Evolutionary conservation across 106 monocot genomes (phyloP), one percentile per base, ranked within the genome.

Genomic region (Apostasia shenzhenica): DNA sequence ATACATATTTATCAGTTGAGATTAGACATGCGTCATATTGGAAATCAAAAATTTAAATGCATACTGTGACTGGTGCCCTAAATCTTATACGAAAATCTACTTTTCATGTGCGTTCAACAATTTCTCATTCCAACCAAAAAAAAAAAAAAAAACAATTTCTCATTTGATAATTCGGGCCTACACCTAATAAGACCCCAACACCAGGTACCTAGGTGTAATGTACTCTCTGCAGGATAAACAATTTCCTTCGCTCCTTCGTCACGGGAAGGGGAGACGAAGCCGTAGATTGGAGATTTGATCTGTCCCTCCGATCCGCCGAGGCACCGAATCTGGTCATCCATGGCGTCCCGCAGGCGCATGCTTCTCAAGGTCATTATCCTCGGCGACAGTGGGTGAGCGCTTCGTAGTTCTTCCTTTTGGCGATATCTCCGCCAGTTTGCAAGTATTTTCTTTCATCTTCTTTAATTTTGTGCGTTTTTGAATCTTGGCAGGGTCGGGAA

Each of bases 281-380:
- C 69, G 61, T 69, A 61, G 67, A 59, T 59, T 49, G 67, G 1
- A 41, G 68, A n/a, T 3, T 2, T 14, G 45, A 50, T 1, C 58
- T 14, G 45, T 13, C 38, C 5, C 54, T 55, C 10, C 48, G 54
- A 44, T 38, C 1, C 2, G 4, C 7, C 5, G 42, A 39, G 48
- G 3, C 46, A 9, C 45, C 11, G 14, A 41, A 14, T 61, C 11
- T 37, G 48, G 41, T 26, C 26, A 59, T 37, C 70, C 64, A 88
- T 88, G 88, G 75, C 88, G 26, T 72, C 84, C 47, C 70, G 87
- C 6, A 59, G 84, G 69, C 62, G 88, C 50, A 84, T 78, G 69
- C 79, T 88, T 39, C 88, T 88, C 69, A 88, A 88, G 69, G 88
- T 88, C 71, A 88, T 84, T 76, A 81, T 88, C 66, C 83, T 86